Percentiles rank a stretch among this genome's conserved stretches.
These are phyloP conservation scores for Mollisia scopiformis DNA, from an alignment of 2,329 filamentous ascomycete genomes.

Conservation along the genomic window DNA sequence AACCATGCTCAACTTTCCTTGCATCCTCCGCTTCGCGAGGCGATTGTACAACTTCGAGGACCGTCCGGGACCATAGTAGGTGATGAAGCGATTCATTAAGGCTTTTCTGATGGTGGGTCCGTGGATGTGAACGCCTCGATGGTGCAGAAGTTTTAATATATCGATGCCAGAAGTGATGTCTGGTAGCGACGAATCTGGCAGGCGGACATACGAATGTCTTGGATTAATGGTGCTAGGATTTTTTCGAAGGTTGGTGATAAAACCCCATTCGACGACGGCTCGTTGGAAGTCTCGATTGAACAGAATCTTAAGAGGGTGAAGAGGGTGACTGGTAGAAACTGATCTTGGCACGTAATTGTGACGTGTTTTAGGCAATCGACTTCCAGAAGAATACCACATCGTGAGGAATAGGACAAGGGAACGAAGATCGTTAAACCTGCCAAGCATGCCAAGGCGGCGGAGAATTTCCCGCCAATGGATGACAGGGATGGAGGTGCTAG, in stretches of 20 bases:
- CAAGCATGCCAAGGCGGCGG: conserved; percentile 60
- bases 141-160: conserved; percentile 29
- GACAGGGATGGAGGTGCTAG: conserved; percentile 44
- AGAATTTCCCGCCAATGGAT: conserved; percentile 60
- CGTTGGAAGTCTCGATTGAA: conserved; percentile 47
- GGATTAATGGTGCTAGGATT: background rate
- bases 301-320: conserved; percentile 42
- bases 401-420: conserved; percentile 54
- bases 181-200: background rate
- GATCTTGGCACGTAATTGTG: conserved; percentile 17
- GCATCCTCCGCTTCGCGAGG: conserved; percentile 11
- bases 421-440: conserved; percentile 53
- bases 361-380: background rate
- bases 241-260: conserved; percentile 35
- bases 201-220: background rate
- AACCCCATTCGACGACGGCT: conserved; percentile 53
- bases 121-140: conserved; percentile 21
- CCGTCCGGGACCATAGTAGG: conserved; percentile 29
- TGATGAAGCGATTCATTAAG: conserved; percentile 31
- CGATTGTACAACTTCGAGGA: conserved; percentile 27
- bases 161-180: conserved; percentile 29
- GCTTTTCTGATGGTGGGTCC: conserved; percentile 21
- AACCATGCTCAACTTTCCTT: conserved; percentile 16
- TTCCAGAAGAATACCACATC: conserved; percentile 39
- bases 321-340: conserved; percentile 24